Base-by-base conservation (phyloP, 768 basidiomycete species). In the Rubroboletus satanas region DNA sequence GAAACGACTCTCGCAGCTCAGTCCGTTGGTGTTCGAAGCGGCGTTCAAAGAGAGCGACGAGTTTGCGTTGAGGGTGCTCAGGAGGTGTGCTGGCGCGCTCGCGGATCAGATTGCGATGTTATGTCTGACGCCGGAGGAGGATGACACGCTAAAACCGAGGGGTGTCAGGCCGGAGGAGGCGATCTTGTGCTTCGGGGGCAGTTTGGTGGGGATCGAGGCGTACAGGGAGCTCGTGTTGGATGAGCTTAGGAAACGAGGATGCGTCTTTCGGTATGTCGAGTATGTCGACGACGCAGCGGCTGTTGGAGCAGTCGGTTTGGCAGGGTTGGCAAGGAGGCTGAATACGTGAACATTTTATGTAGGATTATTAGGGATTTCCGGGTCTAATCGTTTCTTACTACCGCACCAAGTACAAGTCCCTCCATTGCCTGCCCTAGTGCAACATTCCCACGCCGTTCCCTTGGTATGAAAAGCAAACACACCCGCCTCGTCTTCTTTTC, bases 131-230 rank as follows among this genome's bases (percentile, higher is more conserved):
- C 72, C 85, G 3, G 74, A 76, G 5, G 73, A 79, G 31, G 74
- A 71, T 8, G 55, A 57, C 7, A 63, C 59, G 18, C 56, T 59
- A 7, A 63, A 63, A 12, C 71, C 73, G 3, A 73, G 66, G 10
- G 65, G 73, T 0, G 77, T 88, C 47, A 74, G 74, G 41, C 80
- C 88, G 0, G 66, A 72, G 37, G 77, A 84, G 2, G 76, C 82
- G 33, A 78, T 91, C 3, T 63, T 93, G 17, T 90, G 84, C 56
- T 84, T 92, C 53, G 90, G 90, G 9, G 90, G 90, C n/a, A 89
- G 87, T 18, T 68, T 93, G 58, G 83, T 83, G 4, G 83, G 87
- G 3, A 69, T 89, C 2, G 76, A 79, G 49, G 71, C 62, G 36
- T 92, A 93, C 57, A 74, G 85, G 50, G 70, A 79, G 26, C 56